Evolutionary conservation across 371 early-diverging fungal species (phyloP), one percentile per base, ranked within the genome.

Genomic region (Rhizomucor miehei): DNA sequence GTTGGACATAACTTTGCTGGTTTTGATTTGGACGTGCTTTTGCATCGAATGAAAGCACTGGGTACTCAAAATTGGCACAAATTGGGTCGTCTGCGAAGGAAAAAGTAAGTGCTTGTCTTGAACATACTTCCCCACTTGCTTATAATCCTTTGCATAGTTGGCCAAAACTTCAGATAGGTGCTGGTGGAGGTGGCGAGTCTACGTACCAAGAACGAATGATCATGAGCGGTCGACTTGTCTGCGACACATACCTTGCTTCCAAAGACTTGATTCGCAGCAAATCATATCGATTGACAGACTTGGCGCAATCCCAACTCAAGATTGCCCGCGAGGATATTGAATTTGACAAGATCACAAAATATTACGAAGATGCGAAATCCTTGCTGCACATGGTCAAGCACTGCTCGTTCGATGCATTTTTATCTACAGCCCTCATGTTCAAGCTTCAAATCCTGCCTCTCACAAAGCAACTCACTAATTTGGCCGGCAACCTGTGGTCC

Each of bases 1-100:
- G 90, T 96, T n/a, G 97, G 98, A 21, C 99, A 99, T 76, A 97
- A 98, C 64, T 90, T 97, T 73, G 75, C 90, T 50, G 94, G 92
- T 9, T 92, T 95, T 62, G 95, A 92, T 60, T 77, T 99, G 40
- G 95, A 94, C 53, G 88, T 97, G 9, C 71, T 99, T 3, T 68
- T 98, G 44, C 91, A 92, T 63, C 88, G 99, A n/a, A 89, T 98
- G 92, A 92, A 93, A 55, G 78, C 71, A 8, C 72, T 84, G 19
- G 84, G 86, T 16, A 77, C 87, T 8, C 81, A 82, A 34, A 65
- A 66, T 34, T 75, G 75, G 61, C 70, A 71, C 48, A 60, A 58
- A 48, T 78, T 56, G 89, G 99, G 99, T 25, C 76, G 99, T 45
- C 74, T 97, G 44, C 81, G 90, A 24, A 83, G 97, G 34, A 82